These are phyloP conservation scores for Diaporthe sp. DNA, from an alignment of 2,329 filamentous ascomycete genomes.

Conservation along the genomic window DNA sequence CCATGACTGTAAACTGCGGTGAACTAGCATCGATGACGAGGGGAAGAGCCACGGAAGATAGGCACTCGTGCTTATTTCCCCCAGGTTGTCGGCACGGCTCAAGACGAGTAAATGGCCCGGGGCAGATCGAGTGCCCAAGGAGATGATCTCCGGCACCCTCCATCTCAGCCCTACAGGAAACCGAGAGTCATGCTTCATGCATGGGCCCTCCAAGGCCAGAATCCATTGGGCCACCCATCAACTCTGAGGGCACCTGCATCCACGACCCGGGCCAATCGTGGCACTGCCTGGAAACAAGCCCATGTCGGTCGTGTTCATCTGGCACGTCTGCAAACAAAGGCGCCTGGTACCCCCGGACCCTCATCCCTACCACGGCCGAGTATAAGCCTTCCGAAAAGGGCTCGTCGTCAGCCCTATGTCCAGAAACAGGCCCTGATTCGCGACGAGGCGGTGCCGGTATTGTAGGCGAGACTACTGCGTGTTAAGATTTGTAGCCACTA, in stretches of 20 bases:
- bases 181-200: conserved; percentile 28
- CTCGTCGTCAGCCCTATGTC: conserved; percentile 31
- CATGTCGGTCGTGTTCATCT: conserved; percentile 14
- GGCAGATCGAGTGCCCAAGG: neutral
- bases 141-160: conserved; percentile 31
- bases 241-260: conserved; percentile 10
- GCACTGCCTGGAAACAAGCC: neutral
- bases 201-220: neutral
- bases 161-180: conserved; percentile 39
- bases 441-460: conserved; percentile 32
- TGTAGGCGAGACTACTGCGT: conserved; percentile 3
- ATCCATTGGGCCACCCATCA: conserved; percentile 3
- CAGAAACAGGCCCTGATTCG: conserved; percentile 26
- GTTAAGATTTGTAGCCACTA: neutral
- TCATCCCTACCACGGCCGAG: conserved; percentile 18
- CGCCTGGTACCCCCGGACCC: neutral
- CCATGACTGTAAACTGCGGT: neutral
- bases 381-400: conserved; percentile 2
- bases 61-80: neutral
- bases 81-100: neutral
- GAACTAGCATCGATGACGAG: neutral
- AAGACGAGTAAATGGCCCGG: neutral
- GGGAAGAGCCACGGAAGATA: neutral
- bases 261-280: conserved; percentile 9
- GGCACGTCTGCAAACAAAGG: conserved; percentile 1